Base-by-base conservation (phyloP, 2,329 filamentous ascomycete species). In the Beauveria bassiana region DNA sequence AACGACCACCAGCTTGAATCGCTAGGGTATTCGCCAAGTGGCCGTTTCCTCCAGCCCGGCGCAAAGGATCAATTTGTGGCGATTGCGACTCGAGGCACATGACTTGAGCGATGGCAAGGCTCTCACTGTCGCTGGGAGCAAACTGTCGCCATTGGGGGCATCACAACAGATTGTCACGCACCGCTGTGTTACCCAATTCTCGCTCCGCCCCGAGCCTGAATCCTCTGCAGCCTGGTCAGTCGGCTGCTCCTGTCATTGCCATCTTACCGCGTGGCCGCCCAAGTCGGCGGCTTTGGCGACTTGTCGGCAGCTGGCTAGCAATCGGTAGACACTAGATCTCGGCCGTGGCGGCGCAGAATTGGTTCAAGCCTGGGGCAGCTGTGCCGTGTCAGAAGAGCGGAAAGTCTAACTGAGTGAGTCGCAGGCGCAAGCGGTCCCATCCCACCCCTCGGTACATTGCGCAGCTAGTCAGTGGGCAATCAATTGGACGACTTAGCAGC, bases 401-500 rank as follows among this genome's bases (percentile, higher is more conserved):
- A 53, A 60, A 60, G 50, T 53, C 58, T 60, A 60, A 53, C 42
- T 46, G 42, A 54, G 42, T 46, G 50, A 54, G 42, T 54, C 40
- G 50, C 50, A 60, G 58, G 58, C 57, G 43, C 26, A 24, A 43
- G 56, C 46, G 56, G 46, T 47, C 47, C 47, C 26, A 53, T 54
- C 38, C n/a, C 34, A 24, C 22, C 24, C 49, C 20, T 54, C 26
- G 22, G 34, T 26, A 18, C 42, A 46, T 54, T 38, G 58, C 53
- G 40, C 50, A 53, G 58, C 58, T 54, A 49, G 58, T 53, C 50
- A 60, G 49, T 46, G 49, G 42, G 38, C n/a, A 31, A 40, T 26
- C 47, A 52, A 43, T 52, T 59, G 34, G 47, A 42, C 57, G 57
- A 59, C 57, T 42, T 47, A 59, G 46, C 57, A 58, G 55, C n/a